These are phyloP conservation scores for Calonectria pauciramosa DNA, from an alignment of 2,329 filamentous ascomycete genomes.

Conservation along the genomic window DNA sequence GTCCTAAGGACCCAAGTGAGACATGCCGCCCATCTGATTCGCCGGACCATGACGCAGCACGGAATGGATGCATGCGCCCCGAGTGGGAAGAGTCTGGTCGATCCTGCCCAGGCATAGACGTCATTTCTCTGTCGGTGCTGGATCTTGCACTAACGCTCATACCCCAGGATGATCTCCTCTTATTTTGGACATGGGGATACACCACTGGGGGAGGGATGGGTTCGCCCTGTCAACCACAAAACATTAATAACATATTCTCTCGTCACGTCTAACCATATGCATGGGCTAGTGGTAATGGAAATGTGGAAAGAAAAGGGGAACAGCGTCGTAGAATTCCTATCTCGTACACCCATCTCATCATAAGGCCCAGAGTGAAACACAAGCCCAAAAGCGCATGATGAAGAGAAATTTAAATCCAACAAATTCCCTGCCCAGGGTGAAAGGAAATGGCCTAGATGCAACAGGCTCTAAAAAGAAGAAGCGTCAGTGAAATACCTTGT, in stretches of 20 bases:
- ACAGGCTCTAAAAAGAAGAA: slow-evolving; percentile 51
- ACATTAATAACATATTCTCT: slow-evolving; percentile 53
- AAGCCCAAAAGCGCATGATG: slow-evolving; percentile 47
- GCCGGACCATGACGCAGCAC: slow-evolving; percentile 33
- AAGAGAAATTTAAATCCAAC: slow-evolving; percentile 47
- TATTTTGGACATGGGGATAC: slow-evolving; percentile 54
- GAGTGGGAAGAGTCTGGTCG: slow-evolving; percentile 40
- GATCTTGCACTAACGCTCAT: slow-evolving; percentile 54
- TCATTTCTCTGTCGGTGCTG: slow-evolving; percentile 40
- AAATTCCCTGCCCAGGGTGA: slow-evolving; percentile 42
- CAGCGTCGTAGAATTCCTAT: slow-evolving; percentile 58
- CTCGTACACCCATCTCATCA: slow-evolving; percentile 55
- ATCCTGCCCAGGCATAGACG: slow-evolving; percentile 36
- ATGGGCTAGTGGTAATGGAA: slow-evolving; percentile 45
- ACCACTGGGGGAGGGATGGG: slow-evolving; percentile 49
- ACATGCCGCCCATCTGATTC: slow-evolving; percentile 41
- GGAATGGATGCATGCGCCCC: slow-evolving; percentile 38
- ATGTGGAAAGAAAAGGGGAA: slow-evolving; percentile 44
- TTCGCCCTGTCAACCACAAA: slow-evolving; percentile 55
- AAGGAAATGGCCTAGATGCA: slow-evolving; percentile 45
- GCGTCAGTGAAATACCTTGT: slow-evolving; percentile 88
- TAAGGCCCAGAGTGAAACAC: slow-evolving; percentile 50
- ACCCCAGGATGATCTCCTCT: slow-evolving; percentile 62
- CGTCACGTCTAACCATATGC: slow-evolving; percentile 44
- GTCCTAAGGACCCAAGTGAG: slow-evolving; percentile 35